Percentiles rank a stretch among this genome's conserved stretches.
Evolutionary conservation across 1,284 basidiomycete genomes (phyloP).

Genomic region (Rhodofomes roseus): DNA sequence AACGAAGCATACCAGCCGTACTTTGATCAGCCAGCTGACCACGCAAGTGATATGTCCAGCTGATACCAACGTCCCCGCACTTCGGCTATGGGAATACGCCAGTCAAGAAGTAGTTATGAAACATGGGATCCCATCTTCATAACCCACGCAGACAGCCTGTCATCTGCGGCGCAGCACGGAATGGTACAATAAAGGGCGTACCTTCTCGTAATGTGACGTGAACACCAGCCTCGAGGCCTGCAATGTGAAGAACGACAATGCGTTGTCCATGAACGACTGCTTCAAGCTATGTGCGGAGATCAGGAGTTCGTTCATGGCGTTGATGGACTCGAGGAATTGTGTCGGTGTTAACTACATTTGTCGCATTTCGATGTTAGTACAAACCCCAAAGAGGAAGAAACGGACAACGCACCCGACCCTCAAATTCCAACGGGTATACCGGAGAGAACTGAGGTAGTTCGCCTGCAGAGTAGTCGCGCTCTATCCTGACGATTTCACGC

Average conservation of each 20-base stretch:
- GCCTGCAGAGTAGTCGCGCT: conserved; percentile 79
- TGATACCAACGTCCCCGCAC: too few relatives aligned
- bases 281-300: conserved; percentile 73
- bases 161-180: not conserved
- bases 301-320: conserved; percentile 76
- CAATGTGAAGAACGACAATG: conserved; percentile 67
- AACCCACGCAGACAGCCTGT: not conserved
- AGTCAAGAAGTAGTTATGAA: too few relatives aligned
- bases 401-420: conserved; percentile 65
- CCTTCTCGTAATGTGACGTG: conserved; percentile 74
- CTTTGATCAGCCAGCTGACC: too few relatives aligned
- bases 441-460: conserved; percentile 80
- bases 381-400: too few relatives aligned
- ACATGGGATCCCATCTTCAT: too few relatives aligned
- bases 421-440: conserved; percentile 78
- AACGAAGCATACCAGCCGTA: too few relatives aligned
- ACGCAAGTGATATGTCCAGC: too few relatives aligned
- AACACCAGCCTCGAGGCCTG: conserved; percentile 67
- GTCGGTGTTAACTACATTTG: conserved; percentile 83
- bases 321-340: conserved; percentile 81
- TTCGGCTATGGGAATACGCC: too few relatives aligned
- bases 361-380: not conserved
- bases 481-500: conserved; percentile 79
- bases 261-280: conserved; percentile 63
- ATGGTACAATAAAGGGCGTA: conserved; percentile 28